These are phyloP conservation scores for Citeromyces nyonsensis DNA, from an alignment of 805 yeast genomes.

Conservation along the genomic window DNA sequence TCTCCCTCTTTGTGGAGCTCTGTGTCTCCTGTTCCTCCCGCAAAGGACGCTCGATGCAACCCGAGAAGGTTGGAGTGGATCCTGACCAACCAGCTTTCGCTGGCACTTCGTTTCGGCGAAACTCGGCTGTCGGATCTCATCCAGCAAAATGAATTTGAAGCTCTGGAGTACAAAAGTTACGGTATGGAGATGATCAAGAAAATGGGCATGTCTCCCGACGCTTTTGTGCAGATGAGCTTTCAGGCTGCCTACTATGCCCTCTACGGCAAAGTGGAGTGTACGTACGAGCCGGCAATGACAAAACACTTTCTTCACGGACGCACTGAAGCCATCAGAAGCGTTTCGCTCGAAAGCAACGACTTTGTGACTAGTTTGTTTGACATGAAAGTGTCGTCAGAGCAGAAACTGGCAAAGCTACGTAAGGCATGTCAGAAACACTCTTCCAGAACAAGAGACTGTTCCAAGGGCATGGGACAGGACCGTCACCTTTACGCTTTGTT, in stretches of 20 bases:
- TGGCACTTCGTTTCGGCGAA: slow-evolving; percentile 80
- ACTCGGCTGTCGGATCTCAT: slow-evolving; percentile 78
- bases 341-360: slow-evolving; percentile 61
- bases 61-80: slow-evolving; percentile 89
- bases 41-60: slow-evolving; percentile 37
- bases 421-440: slow-evolving; percentile 64
- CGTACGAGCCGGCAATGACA: slow-evolving; percentile 96
- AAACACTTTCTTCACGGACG: slow-evolving; percentile 78
- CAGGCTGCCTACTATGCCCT: slow-evolving; percentile 87
- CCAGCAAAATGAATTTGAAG: slow-evolving; percentile 77
- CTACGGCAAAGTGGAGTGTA: slow-evolving; percentile 85
- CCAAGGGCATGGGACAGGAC: slow-evolving; percentile 81
- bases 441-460: slow-evolving; percentile 48
- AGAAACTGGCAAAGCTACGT: slow-evolving; percentile 42
- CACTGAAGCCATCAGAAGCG: slow-evolving; percentile 84
- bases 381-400: slow-evolving; percentile 34
- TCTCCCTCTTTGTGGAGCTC: slow-evolving; percentile 60
- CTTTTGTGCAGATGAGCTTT: slow-evolving; percentile 85
- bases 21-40: slow-evolving; percentile 28
- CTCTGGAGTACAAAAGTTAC: slow-evolving; percentile 54
- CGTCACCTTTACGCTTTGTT: slow-evolving; percentile 80
- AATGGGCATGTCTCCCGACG: slow-evolving; percentile 87
- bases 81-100: slow-evolving; percentile 58
- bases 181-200: slow-evolving; percentile 71
- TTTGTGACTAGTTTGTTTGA: slow-evolving; percentile 82